Base-by-base conservation (phyloP, 2,329 filamentous ascomycete species). In the Penicillium sp. region DNA sequence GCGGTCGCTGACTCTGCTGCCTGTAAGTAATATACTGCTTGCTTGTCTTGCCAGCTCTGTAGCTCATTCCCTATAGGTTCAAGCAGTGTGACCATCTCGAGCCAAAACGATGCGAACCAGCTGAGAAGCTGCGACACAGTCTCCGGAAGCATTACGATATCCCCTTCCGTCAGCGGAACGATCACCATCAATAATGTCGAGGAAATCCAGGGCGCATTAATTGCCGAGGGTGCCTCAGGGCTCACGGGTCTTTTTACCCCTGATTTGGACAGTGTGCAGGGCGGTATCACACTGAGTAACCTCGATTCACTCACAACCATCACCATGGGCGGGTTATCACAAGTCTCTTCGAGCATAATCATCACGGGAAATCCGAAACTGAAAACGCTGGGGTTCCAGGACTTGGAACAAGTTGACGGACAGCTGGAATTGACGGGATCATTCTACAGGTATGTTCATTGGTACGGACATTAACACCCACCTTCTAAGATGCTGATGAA, bases 71-170 rank as follows among this genome's bases (percentile, higher is more conserved):
- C 15, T 18, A n/a, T 52, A 69, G 65, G 75, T 51, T 70, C 77
- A 8, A 82, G 69, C 44, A 74, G 71, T 18, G 67, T 69, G 12
- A 82, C 62, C 64, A 82, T 79, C 34, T 73, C 67, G 21, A 73
- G 53, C 38, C 65, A 68, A 57, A 57, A 53, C 32, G 66, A 69
- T 39, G 64, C 63, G 3, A 51, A 63, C 64, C 76, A 62, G 50
- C 46, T 74, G 50, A 64, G 64, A 44, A 67, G 65, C 21, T 73
- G 68, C 27, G 70, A 72, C 6, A 75, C 73, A 18, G 68, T 80
- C 44, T 71, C 73, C 55, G 73, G 74, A 34, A 75, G 55, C 16
- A 31, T 70, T n/a, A 63, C 77, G 40, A 69, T 76, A 35, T 70
- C 74, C 2, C 68, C 78, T 8, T 68, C 65, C 7, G 65, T 70